These are phyloP conservation scores for Ligustrum vulgare DNA, from an alignment of 257 asterid genomes.

Conservation along the genomic window DNA sequence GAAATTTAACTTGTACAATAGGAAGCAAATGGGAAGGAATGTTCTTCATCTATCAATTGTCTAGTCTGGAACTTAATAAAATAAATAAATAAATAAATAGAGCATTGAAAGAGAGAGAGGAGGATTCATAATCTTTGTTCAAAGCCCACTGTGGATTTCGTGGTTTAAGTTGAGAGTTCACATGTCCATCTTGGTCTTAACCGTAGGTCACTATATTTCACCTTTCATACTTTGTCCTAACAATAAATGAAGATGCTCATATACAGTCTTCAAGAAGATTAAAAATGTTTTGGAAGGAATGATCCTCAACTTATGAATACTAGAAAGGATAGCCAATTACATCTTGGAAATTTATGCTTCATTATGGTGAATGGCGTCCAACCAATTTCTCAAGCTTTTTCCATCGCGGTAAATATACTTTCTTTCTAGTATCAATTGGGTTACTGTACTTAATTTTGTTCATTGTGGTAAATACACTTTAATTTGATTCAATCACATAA, in stretches of 20 bases:
- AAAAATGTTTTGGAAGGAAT: neutral
- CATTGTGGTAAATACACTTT: neutral
- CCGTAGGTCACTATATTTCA: neutral
- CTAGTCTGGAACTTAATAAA: conserved; percentile 5
- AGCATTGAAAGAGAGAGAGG: neutral
- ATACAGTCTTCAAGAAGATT: conserved; percentile 7
- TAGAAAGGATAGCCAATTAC: neutral
- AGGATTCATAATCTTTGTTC: conserved; percentile 4
- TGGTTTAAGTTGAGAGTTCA: neutral
- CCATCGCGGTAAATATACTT: neutral
- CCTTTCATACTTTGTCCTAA: neutral
- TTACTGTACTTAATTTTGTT: too few species aligned
- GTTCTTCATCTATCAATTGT: neutral
- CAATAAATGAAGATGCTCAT: neutral
- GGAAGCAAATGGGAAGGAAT: neutral
- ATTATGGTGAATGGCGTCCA: neutral
- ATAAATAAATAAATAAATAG: too few species aligned
- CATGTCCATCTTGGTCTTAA: neutral
- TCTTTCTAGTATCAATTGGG: neutral
- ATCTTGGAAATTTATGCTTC: neutral
- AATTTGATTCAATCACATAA: neutral
- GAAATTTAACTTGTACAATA: conserved; percentile 13
- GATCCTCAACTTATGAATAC: conserved; percentile 6
- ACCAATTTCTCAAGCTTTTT: neutral
- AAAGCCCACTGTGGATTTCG: neutral